Conservation (phyloP, 148 eudicot genomes). For the Camellia sinensis region DNA sequence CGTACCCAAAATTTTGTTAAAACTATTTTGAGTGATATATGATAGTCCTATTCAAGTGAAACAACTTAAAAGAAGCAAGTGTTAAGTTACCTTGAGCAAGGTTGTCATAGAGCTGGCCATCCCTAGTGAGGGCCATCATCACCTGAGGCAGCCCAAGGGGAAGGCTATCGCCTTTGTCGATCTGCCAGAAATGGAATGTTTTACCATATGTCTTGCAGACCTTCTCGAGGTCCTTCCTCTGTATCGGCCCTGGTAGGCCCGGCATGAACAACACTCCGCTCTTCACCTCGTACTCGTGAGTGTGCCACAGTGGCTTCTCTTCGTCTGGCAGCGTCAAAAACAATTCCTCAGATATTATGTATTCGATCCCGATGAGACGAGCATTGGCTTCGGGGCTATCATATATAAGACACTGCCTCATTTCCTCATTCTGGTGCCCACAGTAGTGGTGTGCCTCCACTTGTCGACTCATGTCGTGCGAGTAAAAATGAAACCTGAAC, state of each 20-base stretch:
- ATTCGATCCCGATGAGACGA: constrained; percentile 74
- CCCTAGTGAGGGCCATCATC: constrained; percentile 95
- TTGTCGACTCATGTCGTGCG: constrained; percentile 84
- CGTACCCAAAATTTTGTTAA: no score
- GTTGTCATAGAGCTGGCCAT: constrained; percentile 59
- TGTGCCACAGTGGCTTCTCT: constrained; percentile 85
- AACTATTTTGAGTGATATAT: background rate
- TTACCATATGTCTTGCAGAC: constrained; percentile 79
- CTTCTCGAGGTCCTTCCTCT: constrained; percentile 69
- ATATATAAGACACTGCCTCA: constrained; percentile 85
- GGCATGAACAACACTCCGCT: constrained; percentile 80
- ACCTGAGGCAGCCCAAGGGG: constrained; percentile 84
- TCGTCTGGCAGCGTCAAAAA: constrained; percentile 68
- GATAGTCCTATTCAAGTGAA: background rate
- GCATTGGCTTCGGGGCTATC: constrained; percentile 67
- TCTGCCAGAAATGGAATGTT: constrained; percentile 84
- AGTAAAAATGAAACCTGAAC: constrained; percentile 72
- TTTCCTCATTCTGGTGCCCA: constrained; percentile 78
- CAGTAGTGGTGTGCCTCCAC: constrained; percentile 96
- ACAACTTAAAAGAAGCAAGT: no score
- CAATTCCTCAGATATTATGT: constrained; percentile 67
- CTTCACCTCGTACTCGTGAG: constrained; percentile 90
- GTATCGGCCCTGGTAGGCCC: constrained; percentile 59
- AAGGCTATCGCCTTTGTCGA: constrained; percentile 66
- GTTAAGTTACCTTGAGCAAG: constrained; percentile 49